These are phyloP conservation scores for Globisporangium rhizosaccharum DNA, from an alignment of 352 stramenopile species.

Conservation along the genomic window DNA sequence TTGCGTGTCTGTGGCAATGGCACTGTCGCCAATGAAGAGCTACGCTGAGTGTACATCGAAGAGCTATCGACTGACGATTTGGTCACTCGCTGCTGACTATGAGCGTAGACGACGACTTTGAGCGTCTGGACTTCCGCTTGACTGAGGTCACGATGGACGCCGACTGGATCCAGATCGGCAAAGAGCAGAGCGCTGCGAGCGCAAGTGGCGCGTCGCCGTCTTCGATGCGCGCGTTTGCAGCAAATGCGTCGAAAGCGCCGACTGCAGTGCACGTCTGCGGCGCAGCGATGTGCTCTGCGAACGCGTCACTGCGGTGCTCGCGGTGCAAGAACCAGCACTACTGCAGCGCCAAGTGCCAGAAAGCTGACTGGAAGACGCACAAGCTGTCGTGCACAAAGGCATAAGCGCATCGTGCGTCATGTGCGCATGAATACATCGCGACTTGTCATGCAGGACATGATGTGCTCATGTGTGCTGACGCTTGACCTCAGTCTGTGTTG, in stretches of 20 bases:
- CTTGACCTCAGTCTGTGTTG: too few species aligned
- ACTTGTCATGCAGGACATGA: not conserved
- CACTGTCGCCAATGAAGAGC: not conserved
- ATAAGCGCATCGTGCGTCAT: not conserved
- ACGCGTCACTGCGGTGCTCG: slow-evolving; percentile 68
- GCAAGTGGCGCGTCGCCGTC: slow-evolving; percentile 23
- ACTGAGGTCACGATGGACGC: slow-evolving; percentile 55
- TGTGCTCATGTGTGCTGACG: not conserved
- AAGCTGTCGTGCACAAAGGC: slow-evolving; percentile 50
- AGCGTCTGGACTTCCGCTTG: slow-evolving; percentile 77
- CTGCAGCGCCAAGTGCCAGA: slow-evolving; percentile 79
- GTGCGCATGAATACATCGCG: not conserved
- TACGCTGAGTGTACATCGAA: not conserved
- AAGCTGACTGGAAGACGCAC: slow-evolving; percentile 80
- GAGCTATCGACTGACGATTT: not conserved
- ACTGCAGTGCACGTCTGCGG: slow-evolving; percentile 51
- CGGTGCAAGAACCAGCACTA: slow-evolving; percentile 84
- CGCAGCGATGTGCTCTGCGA: slow-evolving; percentile 62
- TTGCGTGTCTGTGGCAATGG: slow-evolving; percentile 1
- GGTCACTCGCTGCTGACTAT: not conserved
- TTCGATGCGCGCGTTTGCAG: slow-evolving; percentile 21
- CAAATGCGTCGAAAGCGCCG: slow-evolving; percentile 10
- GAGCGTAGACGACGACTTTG: slow-evolving; percentile 69
- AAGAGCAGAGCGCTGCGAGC: slow-evolving; percentile 33
- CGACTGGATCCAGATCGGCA: slow-evolving; percentile 63